These are phyloP conservation scores for Secale cereale DNA, from an alignment of 176 grass and related monocot genomes.

Conservation along the genomic window DNA sequence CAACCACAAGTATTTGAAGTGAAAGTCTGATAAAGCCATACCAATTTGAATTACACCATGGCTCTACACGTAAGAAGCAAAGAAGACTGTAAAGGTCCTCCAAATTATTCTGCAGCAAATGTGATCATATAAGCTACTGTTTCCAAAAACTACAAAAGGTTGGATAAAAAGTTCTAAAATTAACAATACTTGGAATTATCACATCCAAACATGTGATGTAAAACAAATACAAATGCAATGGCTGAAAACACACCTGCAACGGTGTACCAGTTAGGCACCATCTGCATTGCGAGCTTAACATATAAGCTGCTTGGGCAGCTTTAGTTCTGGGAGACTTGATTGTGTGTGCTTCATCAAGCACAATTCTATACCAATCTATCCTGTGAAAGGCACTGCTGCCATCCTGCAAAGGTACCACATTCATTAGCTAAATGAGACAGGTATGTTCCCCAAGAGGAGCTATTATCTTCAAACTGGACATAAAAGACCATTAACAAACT, in stretches of 20 bases:
- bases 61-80: constrained; percentile 84
- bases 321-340: constrained; percentile 79
- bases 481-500: background rate
- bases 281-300: constrained; percentile 69
- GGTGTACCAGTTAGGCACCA: constrained; percentile 97
- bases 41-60: constrained; percentile 79
- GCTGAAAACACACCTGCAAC: constrained; percentile 54
- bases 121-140: background rate
- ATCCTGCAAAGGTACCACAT: constrained; percentile 39
- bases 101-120: constrained; percentile 68
- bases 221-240: background rate
- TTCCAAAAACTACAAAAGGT: background rate
- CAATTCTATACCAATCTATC: constrained; percentile 79
- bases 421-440: constrained; percentile 1
- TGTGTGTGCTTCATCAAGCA: constrained; percentile 88
- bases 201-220: background rate
- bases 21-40: constrained; percentile 25
- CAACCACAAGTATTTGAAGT: constrained; percentile 7
- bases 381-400: constrained; percentile 66
- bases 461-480: background rate
- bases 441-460: background rate
- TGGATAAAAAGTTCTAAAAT: background rate
- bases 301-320: constrained; percentile 70
- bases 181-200: background rate
- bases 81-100: constrained; percentile 94